phyloP scores from a whole-genome alignment of 139 green algal genomes.

The Pleodorina starrii region DNA sequence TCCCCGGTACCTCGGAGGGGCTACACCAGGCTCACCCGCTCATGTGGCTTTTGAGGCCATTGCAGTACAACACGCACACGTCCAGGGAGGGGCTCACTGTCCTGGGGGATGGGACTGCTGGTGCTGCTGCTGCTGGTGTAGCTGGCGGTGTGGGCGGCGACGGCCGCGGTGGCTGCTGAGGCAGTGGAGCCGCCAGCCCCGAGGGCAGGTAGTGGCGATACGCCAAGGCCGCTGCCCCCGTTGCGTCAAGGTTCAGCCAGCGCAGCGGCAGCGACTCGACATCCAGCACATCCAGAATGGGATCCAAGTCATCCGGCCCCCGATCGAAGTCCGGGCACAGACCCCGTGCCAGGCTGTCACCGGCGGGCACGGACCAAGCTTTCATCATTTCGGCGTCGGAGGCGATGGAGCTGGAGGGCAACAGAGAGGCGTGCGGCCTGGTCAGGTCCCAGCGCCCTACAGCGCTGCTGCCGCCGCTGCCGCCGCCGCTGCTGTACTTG shows the following conservation, averaged over 20 bases:
- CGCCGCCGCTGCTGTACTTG: too few species aligned
- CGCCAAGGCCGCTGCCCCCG: not conserved
- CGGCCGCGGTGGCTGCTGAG: not conserved
- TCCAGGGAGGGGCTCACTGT: not conserved
- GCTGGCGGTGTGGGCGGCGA: not conserved
- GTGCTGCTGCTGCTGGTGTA: not conserved
- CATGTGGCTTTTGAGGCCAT: constrained; percentile 34
- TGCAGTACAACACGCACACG: constrained; percentile 12
- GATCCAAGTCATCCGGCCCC: not conserved
- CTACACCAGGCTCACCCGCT: not conserved
- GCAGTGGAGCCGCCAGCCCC: too few species aligned
- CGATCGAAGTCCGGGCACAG: not conserved
- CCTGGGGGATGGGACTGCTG: not conserved
- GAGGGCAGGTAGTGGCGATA: constrained; percentile 31
- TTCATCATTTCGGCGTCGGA: too few species aligned
- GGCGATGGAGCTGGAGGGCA: too few species aligned
- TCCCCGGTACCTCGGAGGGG: not conserved
- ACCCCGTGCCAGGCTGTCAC: not conserved
- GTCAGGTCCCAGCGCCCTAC: too few species aligned
- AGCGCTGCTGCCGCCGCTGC: too few species aligned
- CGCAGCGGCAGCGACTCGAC: not conserved
- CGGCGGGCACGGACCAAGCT: too few species aligned
- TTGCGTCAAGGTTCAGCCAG: not conserved
- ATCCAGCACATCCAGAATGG: too few species aligned
- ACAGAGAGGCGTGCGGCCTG: too few species aligned